Base-by-base conservation (phyloP, 2,329 filamentous ascomycete genomes). In the Pestalotiopsis sp. region DNA sequence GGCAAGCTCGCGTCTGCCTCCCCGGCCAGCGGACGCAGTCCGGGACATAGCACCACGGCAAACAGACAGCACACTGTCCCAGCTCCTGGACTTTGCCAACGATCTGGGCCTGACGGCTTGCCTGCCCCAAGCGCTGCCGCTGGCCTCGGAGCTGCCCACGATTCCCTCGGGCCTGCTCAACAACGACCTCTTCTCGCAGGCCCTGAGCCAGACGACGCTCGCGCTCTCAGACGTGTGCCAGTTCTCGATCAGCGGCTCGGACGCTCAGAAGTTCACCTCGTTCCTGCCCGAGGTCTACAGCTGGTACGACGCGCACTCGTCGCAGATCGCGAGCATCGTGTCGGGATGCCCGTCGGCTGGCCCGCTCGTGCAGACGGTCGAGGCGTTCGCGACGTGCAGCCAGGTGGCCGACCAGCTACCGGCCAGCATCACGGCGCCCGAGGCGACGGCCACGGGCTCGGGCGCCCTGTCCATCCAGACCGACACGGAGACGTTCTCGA, bases 221-320 rank as follows among this genome's bases (percentile, higher is more conserved):
- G 57, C 65, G 24, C 64, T 74, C n/a, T 64, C 70, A 10, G 67
- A 68, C 26, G 73, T 75, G 38, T 75, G 74, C 70, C 66, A 68
- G 14, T 75, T 74, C 68, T 69, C 67, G 2, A 58, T 75, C 64
- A 75, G 73, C 6, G 74, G 73, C 9, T 11, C 66, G n/a, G 69
- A 66, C 22, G 73, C 72, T 26, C 68, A 66, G 1, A 63, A 66
- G 1, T 74, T 71, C 48, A 73, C 74, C 2, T 56, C 64, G 57
- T 75, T 72, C 66, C 64, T 75, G 63, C 74, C 74, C 2, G 56
- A 66, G 1, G 73, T 73, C 72, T 75, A 75, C 66, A 58, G 60
- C 66, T 75, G 74, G 74, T 74, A 74, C 67, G 61, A 68, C 44
- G 65, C 24, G 5, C 66, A 74, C 52, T 68, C 68, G 59, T 66